Evolutionary conservation across 78 protist species (phyloP).

Genomic region (Dictyostelium citrinum): DNA sequence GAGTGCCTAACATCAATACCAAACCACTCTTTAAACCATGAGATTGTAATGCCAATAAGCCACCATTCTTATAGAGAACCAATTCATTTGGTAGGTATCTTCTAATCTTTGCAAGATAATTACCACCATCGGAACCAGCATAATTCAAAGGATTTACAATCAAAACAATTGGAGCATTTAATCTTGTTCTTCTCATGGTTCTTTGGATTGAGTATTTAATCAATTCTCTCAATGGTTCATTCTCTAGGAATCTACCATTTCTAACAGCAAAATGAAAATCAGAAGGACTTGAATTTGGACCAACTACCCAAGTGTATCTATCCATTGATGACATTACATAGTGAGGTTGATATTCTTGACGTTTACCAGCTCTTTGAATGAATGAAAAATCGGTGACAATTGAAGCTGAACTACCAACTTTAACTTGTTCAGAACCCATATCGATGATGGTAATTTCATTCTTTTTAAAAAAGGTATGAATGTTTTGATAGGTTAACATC

Average conservation of each 20-base stretch:
- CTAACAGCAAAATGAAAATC: not conserved
- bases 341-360: constrained; percentile 29
- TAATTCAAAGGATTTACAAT: not conserved
- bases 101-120: not conserved
- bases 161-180: not conserved
- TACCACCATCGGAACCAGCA: not conserved
- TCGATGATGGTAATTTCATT: not conserved
- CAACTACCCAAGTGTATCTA: constrained; percentile 17
- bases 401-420: not conserved
- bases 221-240: not conserved
- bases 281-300: not conserved
- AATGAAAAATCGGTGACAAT: not conserved
- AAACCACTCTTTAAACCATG: constrained; percentile 32
- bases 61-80: constrained; percentile 8
- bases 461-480: not conserved
- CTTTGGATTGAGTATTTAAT: not conserved
- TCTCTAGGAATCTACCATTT: not conserved
- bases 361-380: not conserved
- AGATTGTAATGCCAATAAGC: not conserved
- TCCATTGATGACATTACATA: constrained; percentile 10
- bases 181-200: not conserved
- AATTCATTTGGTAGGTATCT: not conserved
- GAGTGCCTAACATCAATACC: constrained; percentile 14
- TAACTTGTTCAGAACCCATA: constrained; percentile 1
- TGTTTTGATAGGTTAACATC: constrained; percentile 1